Percentiles rank a stretch among this genome's conserved stretches.
Conservation (phyloP, 164 flowering plant species). For the Pachysandra terminalis region DNA sequence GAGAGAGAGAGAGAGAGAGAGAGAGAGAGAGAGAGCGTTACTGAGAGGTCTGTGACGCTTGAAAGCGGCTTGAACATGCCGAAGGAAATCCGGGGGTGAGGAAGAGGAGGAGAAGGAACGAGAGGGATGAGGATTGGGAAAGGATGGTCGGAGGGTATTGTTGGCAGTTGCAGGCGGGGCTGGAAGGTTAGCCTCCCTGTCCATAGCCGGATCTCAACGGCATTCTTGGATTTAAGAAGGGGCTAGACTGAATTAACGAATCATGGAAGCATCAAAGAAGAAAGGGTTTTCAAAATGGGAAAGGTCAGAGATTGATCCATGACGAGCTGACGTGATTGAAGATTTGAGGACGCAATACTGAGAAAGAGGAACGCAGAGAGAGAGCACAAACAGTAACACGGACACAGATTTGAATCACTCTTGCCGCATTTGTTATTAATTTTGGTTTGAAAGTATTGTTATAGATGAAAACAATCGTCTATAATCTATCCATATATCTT, state of each 20-base stretch:
- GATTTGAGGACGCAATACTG: too few relatives aligned
- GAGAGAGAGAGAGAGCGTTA: conserved; percentile 18
- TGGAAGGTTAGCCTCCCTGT: conserved; percentile 68
- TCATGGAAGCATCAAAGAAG: neutral
- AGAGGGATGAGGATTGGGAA: conserved; percentile 21
- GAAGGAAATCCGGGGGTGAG: conserved; percentile 56
- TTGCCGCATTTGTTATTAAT: neutral
- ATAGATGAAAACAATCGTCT: neutral
- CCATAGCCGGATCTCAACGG: conserved; percentile 50
- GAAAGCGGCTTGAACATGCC: conserved; percentile 78
- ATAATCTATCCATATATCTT: too few relatives aligned
- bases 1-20: too few relatives aligned
- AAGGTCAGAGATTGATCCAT: conserved; percentile 3
- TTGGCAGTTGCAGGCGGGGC: conserved; percentile 19
- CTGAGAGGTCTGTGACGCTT: conserved; percentile 84
- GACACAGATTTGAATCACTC: neutral
- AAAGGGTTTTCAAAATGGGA: neutral
- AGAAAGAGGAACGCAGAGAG: neutral
- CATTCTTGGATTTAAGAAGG: conserved; percentile 40
- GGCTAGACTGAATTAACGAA: neutral
- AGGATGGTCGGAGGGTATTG: conserved; percentile 27
- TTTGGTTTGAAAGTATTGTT: neutral
- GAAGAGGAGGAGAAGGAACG: conserved; percentile 24
- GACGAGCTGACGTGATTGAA: neutral
- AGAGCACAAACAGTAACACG: neutral